Base-by-base conservation (phyloP, 2,329 filamentous ascomycete genomes). In the Alternaria sp. region DNA sequence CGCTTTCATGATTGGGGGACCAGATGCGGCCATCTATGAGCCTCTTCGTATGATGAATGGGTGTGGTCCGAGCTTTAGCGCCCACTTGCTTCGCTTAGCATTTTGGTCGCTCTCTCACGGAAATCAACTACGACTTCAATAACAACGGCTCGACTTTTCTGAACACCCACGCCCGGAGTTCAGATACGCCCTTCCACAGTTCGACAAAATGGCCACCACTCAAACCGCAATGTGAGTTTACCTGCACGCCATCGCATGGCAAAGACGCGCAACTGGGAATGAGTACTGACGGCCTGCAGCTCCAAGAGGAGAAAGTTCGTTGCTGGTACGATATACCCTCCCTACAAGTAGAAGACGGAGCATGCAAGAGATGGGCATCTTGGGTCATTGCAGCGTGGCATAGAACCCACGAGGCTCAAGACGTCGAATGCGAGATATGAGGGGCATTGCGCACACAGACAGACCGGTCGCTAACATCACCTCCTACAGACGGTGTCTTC, bases 401-500 rank as follows among this genome's bases (percentile, higher is more conserved):
- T 14, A 18, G 25, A 51, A 18, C 28, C 36, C 18, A 32, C 46
- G 20, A 43, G 9, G 54, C n/a, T 18, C 11, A 44, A 43, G 36
- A 60, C 22, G 43, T 44, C 14, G 22, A 48, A 57, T 34, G 22
- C 40, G 38, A 52, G 40, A 58, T n/a, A 48, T 28, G 59, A 25
- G 55, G 59, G 54, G 65, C 56, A 57, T 53, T 63, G 64, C 60
- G 65, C 65, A 67, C 60, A 65, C 53, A 58, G 61, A 56, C 55
- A 58, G 61, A 56, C 55, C 60, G 61, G 44, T 58, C 30, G 65
- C 73, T 76, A 70, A 76, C 72, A 65, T 54, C 28, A 48, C 28
- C 62, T 58, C 27, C 40, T 41, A 67, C 71, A 82, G 95, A 99
- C 86, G 95, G 95, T 90, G 95, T 99, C 81, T 99, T 99, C 92